Evolutionary conservation across 768 basidiomycete genomes (phyloP), one percentile per base, ranked within the genome.

Genomic region (Phlebiopsis flavidoalba): DNA sequence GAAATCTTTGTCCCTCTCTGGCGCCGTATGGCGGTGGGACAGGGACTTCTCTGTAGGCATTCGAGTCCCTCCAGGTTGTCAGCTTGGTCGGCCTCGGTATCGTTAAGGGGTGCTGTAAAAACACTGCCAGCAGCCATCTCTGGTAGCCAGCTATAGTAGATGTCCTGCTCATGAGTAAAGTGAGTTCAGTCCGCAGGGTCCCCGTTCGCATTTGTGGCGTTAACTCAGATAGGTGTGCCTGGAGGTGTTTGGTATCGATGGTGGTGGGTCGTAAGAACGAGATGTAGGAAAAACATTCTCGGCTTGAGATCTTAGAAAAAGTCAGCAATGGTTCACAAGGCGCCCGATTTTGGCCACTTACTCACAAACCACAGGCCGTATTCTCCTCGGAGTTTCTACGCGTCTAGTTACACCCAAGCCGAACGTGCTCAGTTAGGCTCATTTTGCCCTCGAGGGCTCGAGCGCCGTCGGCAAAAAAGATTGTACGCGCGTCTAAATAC

Each of bases 131-230:
- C 50, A 31, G 62, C 49, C 19, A 33, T 50, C 26, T 58, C 57
- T 58, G 54, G 60, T 12, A 60, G 55, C 93, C 93, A 95, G 24
- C 81, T 74, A 69, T 87, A 93, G 69, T 76, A 88, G 40, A 96
- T 81, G 61, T 92, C 87, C 59, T 82, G 77, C 0, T 79, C 71
- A 17, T 70, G 73, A 11, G 75, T 67, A 66, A 79, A 84, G n/a
- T n/a, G 0, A 79, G 74, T 70, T 95, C 93, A 36, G 95, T 96
- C 35, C 95, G 83, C 22, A 96, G 80, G 66, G n/a, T n/a, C n/a
- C n/a, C 96, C 95, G 71, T 97, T 96, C 33, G 88, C 85, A 97
- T 83, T 71, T 95, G 93, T 0, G 91, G 92, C 1, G 87, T 92
- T 55, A 95, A 81, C 12, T 76, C n/a, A 72, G 53, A 95, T 73